Base-by-base conservation (phyloP, 192 early-diverging fungal species). In the Blastocladiella britannica region DNA sequence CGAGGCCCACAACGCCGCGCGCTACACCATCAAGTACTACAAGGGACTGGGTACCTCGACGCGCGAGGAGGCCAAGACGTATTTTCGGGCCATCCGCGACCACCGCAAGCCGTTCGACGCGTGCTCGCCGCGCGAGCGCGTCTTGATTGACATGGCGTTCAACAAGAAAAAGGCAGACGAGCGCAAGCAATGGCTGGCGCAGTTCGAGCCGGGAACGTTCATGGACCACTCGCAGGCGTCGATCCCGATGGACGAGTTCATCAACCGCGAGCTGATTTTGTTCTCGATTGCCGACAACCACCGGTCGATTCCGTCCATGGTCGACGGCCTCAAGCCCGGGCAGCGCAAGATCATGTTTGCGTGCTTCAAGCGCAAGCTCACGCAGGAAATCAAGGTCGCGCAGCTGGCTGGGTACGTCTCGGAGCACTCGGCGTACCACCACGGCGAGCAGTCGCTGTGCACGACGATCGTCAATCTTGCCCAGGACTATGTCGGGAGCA, bases 271-370 rank as follows among this genome's bases (percentile, higher is more conserved):
- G 67, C 69, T 98, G 27, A 87, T 96, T 55, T 70, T 92, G 9
- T 98, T 93, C 66, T 88, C 86, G 26, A 87, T 91, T 65, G 88
- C 89, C 0, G 94, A 98, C 63, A 94, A 94, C 60, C 72, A 80
- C 25, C 84, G 94, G 23, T 95, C 94, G 0, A 95, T 98, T 58
- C 92, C 92, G 5, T 90, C 84, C 5, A 70, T 84, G 18, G 82
- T 98, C 7, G 94, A 98, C 67, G 94, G 92, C 0, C 73, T 98
- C 9, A 98, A 98, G 69, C 92, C 92, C 20, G 90, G 87, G 6
- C 94, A 98, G 68, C 79, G 94, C 61, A 98, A 95, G 73, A 88
- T 91, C 57, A 62, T 98, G 28, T 95, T 78, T 70, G 78, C 78
- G 29, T 81, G 82, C 55, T 81, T 94, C 62, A 88, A 91, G 62